Base-by-base conservation (phyloP, 2,329 filamentous ascomycete genomes). In the Neofusicoccum laricinum region DNA sequence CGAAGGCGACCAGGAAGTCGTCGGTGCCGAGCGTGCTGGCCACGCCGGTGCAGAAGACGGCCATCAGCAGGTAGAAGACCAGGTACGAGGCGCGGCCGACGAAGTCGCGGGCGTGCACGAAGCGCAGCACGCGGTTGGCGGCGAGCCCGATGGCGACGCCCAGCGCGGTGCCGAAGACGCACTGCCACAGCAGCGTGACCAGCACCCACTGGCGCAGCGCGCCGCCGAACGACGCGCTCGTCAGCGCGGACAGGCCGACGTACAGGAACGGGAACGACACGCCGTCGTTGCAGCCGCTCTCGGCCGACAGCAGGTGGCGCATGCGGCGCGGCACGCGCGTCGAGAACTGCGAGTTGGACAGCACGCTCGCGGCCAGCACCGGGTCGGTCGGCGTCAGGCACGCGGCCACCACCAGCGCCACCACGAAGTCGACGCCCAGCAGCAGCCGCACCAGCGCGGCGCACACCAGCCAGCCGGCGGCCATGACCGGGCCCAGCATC, bases 381-480 rank as follows among this genome's bases (percentile, higher is more conserved):
- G 84, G 84, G 72, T 86, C 84, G 0, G 84, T 86, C 1, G 84
- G 84, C 0, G 84, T 84, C 1, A 86, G 75, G 68, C 83, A 86
- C 3, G 84, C 84, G 0, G 80, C 80, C 25, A 86, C 80, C 4
- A 83, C 78, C 43, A 85, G 69, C 0, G 83, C 80, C 0, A 82
- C 82, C 0, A 79, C 70, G 34, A 80, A 68, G 53, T 79, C 75
- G 0, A 78, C 81, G 4, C 78, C 66, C 69, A 86, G 82, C 3
- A 86, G 73, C 1, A 79, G 66, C 41, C 74, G 75, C 17, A 83
- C 77, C 66, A 85, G 81, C 0, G 77, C 65, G 2, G 81, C 77
- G 64, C 81, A 81, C 21, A 83, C 74, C 21, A 81, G 67, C 80
- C 80, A 82, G 51, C 80, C 77, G 57, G 80, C 79, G 0, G 77